Percentiles rank a stretch among this genome's conserved stretches.
These are phyloP conservation scores for Middelhovenomyces tepae DNA, from an alignment of 805 yeast species.

Conservation along the genomic window DNA sequence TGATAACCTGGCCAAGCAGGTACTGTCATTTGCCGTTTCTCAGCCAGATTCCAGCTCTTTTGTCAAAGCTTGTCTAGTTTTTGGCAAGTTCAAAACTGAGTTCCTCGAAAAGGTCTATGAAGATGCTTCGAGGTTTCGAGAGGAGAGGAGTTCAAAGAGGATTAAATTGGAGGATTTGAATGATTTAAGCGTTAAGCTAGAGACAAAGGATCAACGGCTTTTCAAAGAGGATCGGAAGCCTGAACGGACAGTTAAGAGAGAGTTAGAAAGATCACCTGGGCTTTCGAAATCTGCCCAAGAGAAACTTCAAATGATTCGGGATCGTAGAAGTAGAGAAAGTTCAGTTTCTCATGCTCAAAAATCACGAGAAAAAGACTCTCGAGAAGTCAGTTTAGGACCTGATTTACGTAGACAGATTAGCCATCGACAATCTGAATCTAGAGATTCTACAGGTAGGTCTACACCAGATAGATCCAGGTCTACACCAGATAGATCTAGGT, in stretches of 20 bases:
- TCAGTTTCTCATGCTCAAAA: too few species aligned
- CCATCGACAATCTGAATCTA: not conserved
- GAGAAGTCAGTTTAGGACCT: too few species aligned
- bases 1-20: conserved; percentile 14
- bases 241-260: too few species aligned
- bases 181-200: too few species aligned
- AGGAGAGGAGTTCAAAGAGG: conserved; percentile 1
- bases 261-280: conserved; percentile 10
- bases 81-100: conserved; percentile 20
- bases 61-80: conserved; percentile 16
- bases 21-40: conserved; percentile 14
- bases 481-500: conserved; percentile 4
- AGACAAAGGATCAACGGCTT: too few species aligned
- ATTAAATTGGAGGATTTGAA: conserved; percentile 7
- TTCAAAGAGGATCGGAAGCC: too few species aligned
- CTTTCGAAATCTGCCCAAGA: conserved; percentile 10
- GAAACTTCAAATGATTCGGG: conserved; percentile 7
- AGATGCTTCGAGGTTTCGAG: not conserved
- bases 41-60: conserved; percentile 12
- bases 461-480: too few species aligned
- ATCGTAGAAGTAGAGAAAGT: too few species aligned
- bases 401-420: not conserved
- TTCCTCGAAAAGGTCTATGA: conserved; percentile 16
- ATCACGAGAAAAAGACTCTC: too few species aligned
- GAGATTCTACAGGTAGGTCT: too few species aligned